Conservation (phyloP, 345 rosid genomes). For the Leavenworthia alabamica region DNA sequence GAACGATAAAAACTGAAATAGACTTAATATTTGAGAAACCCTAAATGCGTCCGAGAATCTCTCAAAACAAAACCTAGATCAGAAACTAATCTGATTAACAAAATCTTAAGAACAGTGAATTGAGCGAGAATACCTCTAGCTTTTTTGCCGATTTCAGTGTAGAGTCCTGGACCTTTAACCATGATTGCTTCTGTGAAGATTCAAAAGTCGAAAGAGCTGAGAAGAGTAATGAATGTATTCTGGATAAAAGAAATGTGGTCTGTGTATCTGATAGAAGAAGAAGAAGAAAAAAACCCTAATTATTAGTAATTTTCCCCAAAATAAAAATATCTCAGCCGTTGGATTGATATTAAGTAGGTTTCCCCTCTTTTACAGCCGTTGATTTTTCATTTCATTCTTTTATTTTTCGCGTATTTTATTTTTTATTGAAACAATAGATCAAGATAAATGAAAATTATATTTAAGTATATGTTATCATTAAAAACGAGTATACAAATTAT, state of each 20-base stretch:
- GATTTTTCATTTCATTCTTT: too few species aligned
- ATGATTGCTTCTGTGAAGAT: constrained; percentile 26
- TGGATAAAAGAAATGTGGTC: not conserved
- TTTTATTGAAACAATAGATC: not conserved
- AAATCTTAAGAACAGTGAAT: not conserved
- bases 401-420: too few species aligned
- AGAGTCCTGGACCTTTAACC: constrained; percentile 93
- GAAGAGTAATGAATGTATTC: not conserved
- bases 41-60: too few species aligned
- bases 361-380: constrained; percentile 15
- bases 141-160: constrained; percentile 87
- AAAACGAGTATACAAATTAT: not conserved
- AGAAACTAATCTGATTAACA: not conserved
- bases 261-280: not conserved
- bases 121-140: constrained; percentile 52
- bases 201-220: not conserved
- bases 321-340: constrained; percentile 20
- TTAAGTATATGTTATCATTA: not conserved
- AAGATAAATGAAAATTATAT: not conserved
- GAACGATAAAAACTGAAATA: too few species aligned
- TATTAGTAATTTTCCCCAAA: not conserved
- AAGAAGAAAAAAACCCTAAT: constrained; percentile 29
- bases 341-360: not conserved
- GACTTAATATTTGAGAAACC: too few species aligned
- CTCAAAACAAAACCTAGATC: not conserved